phyloP scores from a whole-genome alignment of 495 filamentous ascomycete species.

The Astrothelium macrocarpum region DNA sequence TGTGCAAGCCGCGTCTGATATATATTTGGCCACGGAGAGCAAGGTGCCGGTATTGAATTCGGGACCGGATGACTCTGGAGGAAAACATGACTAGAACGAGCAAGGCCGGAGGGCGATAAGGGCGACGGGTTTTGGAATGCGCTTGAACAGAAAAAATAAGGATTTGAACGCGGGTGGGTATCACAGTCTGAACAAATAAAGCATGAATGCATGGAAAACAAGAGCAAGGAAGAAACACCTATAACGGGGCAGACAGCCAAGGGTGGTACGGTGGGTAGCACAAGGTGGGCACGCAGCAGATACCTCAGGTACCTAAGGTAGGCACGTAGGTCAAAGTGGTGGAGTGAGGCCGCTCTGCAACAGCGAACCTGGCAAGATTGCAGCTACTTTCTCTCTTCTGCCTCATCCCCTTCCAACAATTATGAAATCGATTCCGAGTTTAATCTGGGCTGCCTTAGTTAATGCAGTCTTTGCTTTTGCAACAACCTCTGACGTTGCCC shows the following conservation, averaged over 20 bases:
- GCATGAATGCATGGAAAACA: too few relatives aligned
- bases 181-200: too few relatives aligned
- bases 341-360: too few relatives aligned
- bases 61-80: not conserved
- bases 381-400: not conserved
- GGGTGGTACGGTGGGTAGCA: not conserved
- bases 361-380: not conserved
- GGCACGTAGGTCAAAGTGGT: too few relatives aligned
- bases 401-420: not conserved
- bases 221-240: too few relatives aligned
- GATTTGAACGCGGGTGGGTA: not conserved
- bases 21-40: not conserved
- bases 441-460: not conserved
- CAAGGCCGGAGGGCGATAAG: not conserved
- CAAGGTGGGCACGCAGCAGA: not conserved
- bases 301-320: too few relatives aligned
- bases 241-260: not conserved
- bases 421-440: not conserved
- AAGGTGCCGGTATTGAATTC: not conserved
- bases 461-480: not conserved
- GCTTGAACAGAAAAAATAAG: not conserved
- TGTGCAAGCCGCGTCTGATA: not conserved
- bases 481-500: slow-evolving; percentile 9
- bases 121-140: not conserved
- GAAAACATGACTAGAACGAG: not conserved